These are phyloP conservation scores for Colletotrichum chlorophyti DNA, from an alignment of 2,329 filamentous ascomycete species.

Conservation along the genomic window DNA sequence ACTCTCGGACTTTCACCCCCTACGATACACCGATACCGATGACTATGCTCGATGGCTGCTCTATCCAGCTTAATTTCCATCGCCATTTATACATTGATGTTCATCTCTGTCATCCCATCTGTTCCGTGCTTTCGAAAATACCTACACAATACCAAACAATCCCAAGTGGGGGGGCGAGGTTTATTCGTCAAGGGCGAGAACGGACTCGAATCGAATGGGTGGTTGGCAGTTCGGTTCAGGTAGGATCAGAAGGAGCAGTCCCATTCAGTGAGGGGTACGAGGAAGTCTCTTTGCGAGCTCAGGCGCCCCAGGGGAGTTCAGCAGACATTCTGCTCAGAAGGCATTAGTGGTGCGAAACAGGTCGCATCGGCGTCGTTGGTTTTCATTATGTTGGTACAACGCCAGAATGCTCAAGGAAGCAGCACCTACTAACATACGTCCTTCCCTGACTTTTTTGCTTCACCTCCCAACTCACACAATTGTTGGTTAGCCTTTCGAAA, in stretches of 20 bases:
- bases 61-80: background rate
- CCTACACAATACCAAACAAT: background rate
- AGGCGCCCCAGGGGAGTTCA: too few species aligned
- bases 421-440: too few species aligned
- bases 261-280: constrained; percentile 15
- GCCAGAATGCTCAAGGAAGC: background rate
- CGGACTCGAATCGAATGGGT: constrained; percentile 4
- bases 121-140: background rate
- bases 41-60: background rate
- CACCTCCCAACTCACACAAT: too few species aligned
- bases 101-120: background rate
- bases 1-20: background rate
- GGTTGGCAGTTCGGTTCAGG: too few species aligned
- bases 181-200: constrained; percentile 15
- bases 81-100: background rate
- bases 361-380: too few species aligned
- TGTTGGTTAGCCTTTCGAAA: too few species aligned
- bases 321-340: background rate
- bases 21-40: background rate
- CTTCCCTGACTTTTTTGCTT: too few species aligned
- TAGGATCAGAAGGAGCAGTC: too few species aligned
- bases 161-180: constrained; percentile 13
- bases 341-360: too few species aligned
- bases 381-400: too few species aligned
- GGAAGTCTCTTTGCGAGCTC: too few species aligned